phyloP scores from a whole-genome alignment of 768 basidiomycete genomes.

The Mycena capillaripes region DNA sequence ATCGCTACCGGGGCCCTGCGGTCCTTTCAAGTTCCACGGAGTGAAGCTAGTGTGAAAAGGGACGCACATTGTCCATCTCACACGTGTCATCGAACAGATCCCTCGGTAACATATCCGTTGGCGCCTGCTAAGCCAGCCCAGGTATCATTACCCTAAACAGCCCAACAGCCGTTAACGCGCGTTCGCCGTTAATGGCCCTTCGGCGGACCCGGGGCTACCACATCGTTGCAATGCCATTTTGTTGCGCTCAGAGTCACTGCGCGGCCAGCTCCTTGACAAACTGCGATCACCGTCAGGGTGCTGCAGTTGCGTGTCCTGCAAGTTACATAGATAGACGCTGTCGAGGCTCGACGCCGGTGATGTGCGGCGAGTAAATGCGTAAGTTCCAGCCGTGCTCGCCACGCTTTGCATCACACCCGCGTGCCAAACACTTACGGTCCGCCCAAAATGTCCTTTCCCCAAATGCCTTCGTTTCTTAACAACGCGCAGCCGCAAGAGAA shows the following conservation, averaged over 20 bases:
- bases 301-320: constrained; percentile 9
- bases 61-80: background rate
- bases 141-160: too few species aligned
- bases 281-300: constrained; percentile 20
- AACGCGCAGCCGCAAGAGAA: constrained; percentile 42
- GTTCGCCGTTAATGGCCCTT: background rate
- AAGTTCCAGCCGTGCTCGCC: too few species aligned
- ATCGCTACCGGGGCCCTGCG: background rate
- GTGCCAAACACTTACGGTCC: background rate
- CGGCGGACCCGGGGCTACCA: background rate
- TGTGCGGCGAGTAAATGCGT: background rate
- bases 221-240: background rate
- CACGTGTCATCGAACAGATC: background rate
- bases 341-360: background rate
- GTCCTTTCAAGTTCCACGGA: too few species aligned
- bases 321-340: background rate
- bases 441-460: constrained; percentile 22
- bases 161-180: background rate
- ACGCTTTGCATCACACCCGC: background rate
- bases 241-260: constrained; percentile 13
- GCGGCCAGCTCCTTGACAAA: background rate
- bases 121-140: background rate
- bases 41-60: background rate
- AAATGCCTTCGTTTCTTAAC: constrained; percentile 32
- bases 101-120: background rate